Evolutionary conservation across 2,329 filamentous ascomycete genomes (phyloP).

Genomic region (Biscogniauxia sp.): DNA sequence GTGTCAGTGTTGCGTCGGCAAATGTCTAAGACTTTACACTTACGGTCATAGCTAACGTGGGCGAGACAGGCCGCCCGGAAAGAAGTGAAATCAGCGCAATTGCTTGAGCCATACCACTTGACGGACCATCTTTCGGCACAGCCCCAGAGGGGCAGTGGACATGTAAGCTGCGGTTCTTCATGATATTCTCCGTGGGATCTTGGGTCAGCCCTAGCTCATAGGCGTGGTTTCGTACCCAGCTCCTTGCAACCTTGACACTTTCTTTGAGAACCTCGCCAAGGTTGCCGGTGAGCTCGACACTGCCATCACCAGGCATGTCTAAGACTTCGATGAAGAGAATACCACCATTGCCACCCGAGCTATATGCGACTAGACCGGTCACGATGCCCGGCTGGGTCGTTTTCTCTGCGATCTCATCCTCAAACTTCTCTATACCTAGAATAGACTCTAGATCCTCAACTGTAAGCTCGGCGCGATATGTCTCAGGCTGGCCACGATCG

Average conservation of each 20-base stretch:
- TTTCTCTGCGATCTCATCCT: constrained; percentile 92
- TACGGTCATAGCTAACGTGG: constrained; percentile 93
- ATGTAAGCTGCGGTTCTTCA: constrained; percentile 91
- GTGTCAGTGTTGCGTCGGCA: constrained; percentile 20
- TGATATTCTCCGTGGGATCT: constrained; percentile 83
- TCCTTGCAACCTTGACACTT: constrained; percentile 91
- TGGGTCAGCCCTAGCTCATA: constrained; percentile 83
- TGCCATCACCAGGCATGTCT: constrained; percentile 91
- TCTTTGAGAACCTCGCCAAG: constrained; percentile 96
- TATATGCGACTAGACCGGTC: constrained; percentile 93
- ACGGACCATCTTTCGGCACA: constrained; percentile 88
- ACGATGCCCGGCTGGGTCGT: constrained; percentile 84
- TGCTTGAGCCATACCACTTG: constrained; percentile 89
- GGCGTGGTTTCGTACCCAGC: constrained; percentile 95
- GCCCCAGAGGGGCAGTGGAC: constrained; percentile 95
- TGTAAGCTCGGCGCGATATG: constrained; percentile 72
- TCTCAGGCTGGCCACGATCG: constrained; percentile 64
- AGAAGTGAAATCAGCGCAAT: constrained; percentile 91
- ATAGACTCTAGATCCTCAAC: constrained; percentile 85
- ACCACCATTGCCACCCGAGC: constrained; percentile 85
- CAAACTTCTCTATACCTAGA: constrained; percentile 87
- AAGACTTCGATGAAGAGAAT: constrained; percentile 98
- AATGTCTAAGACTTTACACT: constrained; percentile 30
- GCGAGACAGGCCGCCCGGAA: constrained; percentile 78
- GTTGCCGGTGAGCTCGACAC: constrained; percentile 93